These are phyloP conservation scores for Comarum palustre DNA, from an alignment of 306 rosid genomes.

Conservation along the genomic window DNA sequence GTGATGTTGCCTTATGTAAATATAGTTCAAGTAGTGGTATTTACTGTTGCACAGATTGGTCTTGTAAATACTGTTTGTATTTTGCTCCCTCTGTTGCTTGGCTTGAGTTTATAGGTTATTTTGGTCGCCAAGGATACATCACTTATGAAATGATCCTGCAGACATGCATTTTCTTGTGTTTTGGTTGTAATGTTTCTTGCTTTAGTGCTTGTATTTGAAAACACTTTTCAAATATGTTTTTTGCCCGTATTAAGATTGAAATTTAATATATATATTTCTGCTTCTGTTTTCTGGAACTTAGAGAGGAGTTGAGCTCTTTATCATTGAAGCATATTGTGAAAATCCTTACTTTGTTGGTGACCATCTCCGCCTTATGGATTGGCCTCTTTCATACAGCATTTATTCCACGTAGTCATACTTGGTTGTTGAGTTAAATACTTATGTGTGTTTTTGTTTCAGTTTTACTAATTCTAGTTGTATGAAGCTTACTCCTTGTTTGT, in stretches of 20 bases:
- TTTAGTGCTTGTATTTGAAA: neutral
- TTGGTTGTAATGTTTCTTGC: neutral
- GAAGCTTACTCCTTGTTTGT: slow-evolving; percentile 25
- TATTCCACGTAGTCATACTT: slow-evolving; percentile 55
- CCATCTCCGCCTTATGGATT: slow-evolving; percentile 66
- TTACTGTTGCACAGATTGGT: neutral
- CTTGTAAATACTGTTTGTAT: neutral
- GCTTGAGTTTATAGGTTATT: neutral
- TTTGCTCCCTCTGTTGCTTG: neutral
- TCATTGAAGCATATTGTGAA: slow-evolving; percentile 80
- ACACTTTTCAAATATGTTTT: neutral
- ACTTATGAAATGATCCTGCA: neutral
- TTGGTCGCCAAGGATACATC: neutral
- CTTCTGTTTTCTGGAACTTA: neutral
- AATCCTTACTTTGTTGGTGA: slow-evolving; percentile 56
- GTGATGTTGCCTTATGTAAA: neutral
- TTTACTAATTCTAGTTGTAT: slow-evolving; percentile 10
- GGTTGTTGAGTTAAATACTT: slow-evolving; percentile 62
- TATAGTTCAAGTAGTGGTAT: neutral
- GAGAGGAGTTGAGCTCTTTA: slow-evolving; percentile 2
- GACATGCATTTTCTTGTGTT: neutral
- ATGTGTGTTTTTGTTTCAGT: neutral
- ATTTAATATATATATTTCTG: neutral
- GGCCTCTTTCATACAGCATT: slow-evolving; percentile 61
- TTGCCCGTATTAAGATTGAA: neutral